These are phyloP conservation scores for Tilletia walkeri DNA, from an alignment of 1,284 basidiomycete genomes.

Conservation along the genomic window DNA sequence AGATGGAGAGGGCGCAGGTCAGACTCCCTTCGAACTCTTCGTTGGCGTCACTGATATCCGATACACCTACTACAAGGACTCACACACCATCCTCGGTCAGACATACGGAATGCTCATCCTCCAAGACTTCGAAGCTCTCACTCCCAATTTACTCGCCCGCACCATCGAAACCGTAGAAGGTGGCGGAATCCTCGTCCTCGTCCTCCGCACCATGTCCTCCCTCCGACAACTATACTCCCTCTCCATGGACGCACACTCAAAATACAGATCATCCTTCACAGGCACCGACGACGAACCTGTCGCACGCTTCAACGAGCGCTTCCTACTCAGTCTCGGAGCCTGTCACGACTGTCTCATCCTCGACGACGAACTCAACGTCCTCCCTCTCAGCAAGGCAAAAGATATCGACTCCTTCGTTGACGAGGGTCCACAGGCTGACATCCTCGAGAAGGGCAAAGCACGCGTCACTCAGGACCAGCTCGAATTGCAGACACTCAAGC, in stretches of 20 bases:
- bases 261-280: conserved; percentile 80
- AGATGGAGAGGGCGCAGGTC: conserved; percentile 68
- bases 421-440: conserved; percentile 26
- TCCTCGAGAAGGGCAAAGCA: conserved; percentile 62
- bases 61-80: conserved; percentile 63
- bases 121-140: conserved; percentile 98
- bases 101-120: conserved; percentile 97
- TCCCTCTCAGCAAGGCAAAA: conserved; percentile 93
- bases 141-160: conserved; percentile 91
- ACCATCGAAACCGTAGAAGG: conserved; percentile 99
- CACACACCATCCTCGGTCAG: conserved; percentile 69
- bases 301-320: conserved; percentile 97
- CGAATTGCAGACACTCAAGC: conserved; percentile 79
- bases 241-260: conserved; percentile 94
- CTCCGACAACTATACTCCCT: conserved; percentile 90
- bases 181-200: conserved; percentile 84
- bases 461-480: conserved; percentile 57
- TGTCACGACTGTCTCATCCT: conserved; percentile 82
- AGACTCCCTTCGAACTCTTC: conserved; percentile 93
- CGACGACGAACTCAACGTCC: conserved; percentile 96
- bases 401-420: conserved; percentile 77
- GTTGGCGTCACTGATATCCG: conserved; percentile 98
- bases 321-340: conserved; percentile 69
- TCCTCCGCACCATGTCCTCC: conserved; percentile 93
- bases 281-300: conserved; percentile 73